Percentiles rank a stretch among this genome's conserved stretches.
These are phyloP conservation scores for Erythrophleum ivorense DNA, from an alignment of 331 rosid species.

Conservation along the genomic window DNA sequence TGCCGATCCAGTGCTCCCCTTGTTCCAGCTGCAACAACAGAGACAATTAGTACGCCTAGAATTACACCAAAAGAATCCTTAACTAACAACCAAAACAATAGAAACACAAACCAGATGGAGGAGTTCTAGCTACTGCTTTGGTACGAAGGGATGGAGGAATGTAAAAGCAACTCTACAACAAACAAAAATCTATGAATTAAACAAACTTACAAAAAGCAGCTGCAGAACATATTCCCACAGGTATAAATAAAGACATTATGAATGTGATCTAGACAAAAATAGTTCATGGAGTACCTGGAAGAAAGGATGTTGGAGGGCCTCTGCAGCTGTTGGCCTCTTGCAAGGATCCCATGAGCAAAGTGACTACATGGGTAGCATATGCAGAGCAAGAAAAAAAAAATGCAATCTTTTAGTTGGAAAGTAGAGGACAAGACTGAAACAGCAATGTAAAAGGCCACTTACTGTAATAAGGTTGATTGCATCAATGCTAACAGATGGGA, in stretches of 20 bases:
- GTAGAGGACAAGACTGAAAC: neutral
- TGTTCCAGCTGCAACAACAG: constrained; percentile 56
- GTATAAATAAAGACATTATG: neutral
- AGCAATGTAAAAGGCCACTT: constrained; percentile 42
- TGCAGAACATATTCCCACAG: neutral
- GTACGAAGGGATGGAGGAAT: constrained; percentile 92
- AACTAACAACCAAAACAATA: neutral
- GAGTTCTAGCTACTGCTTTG: constrained; percentile 72
- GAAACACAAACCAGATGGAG: constrained; percentile 76
- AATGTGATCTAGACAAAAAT: neutral
- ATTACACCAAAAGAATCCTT: constrained; percentile 11
- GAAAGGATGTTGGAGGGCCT: constrained; percentile 98
- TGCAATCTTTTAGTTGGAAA: neutral
- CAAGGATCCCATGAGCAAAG: constrained; percentile 98
- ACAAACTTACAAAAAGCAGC: neutral
- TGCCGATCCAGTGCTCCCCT: constrained; percentile 70
- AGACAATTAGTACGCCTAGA: neutral
- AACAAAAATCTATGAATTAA: constrained; percentile 17
- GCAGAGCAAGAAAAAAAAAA: neutral
- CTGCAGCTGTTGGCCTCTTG: constrained; percentile 92
- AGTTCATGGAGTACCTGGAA: constrained; percentile 65
- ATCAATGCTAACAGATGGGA: constrained; percentile 75
- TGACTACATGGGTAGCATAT: constrained; percentile 53
- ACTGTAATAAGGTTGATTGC: constrained; percentile 86
- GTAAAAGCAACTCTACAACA: constrained; percentile 80